Base-by-base conservation (phyloP, 352 stramenopile species). In the Pythium dissotocum region DNA sequence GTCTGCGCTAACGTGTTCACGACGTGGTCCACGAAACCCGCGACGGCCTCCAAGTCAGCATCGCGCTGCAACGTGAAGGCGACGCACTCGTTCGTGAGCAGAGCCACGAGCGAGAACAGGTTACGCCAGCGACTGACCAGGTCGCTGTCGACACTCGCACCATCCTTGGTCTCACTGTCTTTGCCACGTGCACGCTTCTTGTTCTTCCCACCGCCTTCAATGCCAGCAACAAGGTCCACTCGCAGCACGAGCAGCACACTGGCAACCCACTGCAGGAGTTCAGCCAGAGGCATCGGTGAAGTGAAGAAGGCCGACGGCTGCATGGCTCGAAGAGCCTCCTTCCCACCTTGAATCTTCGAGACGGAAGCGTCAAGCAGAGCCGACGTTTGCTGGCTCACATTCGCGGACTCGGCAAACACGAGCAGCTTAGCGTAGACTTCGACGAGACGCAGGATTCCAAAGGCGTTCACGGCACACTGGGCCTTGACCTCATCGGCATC, bases 371-470 rank as follows among this genome's bases (percentile, higher is more conserved):
- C 70, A 5, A 76, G 44, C 24, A 93, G 65, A 54, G 77, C 64
- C 1, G 78, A 77, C 12, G 80, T 83, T 57, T 80, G 72, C 16
- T 88, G 71, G 16, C 62, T 82, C 6, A 91, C 83, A 32, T 78
- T 74, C 0, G 77, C 71, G 26, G 73, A 87, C 60, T 89, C 80
- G 10, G 75, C 63, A 61, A 88, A 77, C 46, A 91, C 60, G 1
- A 79, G 55, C 12, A 91, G 70, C 55, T 89, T 89, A 8, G 76
- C 80, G 60, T 92, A 91, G 6, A 93, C 77, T 62, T 93, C 85
- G 12, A 93, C 21, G 32, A 93, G 73, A 0, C 85, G 82, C 46
- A 92, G 67, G 24, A 93, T 75, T 4, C 78, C 77, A 38, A 91
- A 90, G 4, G 80, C 76, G 46, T 91, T 88, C 0, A 58, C 52